A percentile compares a stretch with the other conserved stretches of the same genome.
Conservation (phyloP, 2,329 filamentous ascomycete species). For the Penicillium sp. region DNA sequence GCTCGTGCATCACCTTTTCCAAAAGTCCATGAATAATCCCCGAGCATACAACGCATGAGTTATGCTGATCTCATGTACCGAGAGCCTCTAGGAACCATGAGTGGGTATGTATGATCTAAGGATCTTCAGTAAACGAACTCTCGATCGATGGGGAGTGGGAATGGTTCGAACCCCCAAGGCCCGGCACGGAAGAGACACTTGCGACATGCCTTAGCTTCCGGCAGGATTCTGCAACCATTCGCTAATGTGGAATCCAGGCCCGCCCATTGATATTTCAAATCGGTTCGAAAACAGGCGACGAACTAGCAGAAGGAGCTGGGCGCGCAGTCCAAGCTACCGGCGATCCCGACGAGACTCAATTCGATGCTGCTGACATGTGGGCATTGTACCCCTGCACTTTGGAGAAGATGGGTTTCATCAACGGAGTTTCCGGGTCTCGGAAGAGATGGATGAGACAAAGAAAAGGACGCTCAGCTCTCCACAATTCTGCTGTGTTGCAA, state of each 20-base stretch:
- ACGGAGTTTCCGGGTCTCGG: neutral
- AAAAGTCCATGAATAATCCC: neutral
- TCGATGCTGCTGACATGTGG: neutral
- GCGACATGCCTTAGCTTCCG: constrained; percentile 1
- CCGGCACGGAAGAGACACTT: neutral
- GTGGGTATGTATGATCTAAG: constrained; percentile 11
- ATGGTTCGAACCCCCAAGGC: neutral
- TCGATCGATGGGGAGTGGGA: constrained; percentile 4
- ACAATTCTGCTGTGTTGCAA: neutral
- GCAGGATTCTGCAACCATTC: neutral
- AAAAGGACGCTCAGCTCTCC: neutral
- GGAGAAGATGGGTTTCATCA: neutral
- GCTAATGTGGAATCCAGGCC: neutral
- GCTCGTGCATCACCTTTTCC: neutral
- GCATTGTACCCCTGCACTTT: neutral
- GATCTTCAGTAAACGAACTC: constrained; percentile 12
- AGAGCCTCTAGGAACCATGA: neutral
- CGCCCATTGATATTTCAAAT: neutral
- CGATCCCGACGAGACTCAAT: neutral
- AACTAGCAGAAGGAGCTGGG: neutral
- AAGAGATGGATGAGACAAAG: neutral
- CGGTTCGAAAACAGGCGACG: neutral
- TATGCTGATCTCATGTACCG: neutral
- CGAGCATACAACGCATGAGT: neutral
- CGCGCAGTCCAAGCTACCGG: neutral